Percentiles rank a stretch among this genome's conserved stretches.
phyloP scores from a whole-genome alignment of 495 filamentous ascomycete species.

The Penicillium angulare region DNA sequence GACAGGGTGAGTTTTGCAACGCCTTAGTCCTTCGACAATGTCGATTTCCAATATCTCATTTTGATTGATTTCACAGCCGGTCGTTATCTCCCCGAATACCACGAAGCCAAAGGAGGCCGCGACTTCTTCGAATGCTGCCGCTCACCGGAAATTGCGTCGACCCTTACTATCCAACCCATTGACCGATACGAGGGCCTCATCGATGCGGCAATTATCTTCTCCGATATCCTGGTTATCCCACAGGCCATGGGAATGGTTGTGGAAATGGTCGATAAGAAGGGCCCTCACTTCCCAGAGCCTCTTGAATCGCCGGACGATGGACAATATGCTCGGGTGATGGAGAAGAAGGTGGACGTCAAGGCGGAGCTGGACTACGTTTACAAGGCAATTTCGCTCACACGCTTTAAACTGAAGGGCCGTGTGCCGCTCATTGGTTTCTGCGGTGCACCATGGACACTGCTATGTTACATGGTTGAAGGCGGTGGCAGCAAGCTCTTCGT shows the following conservation, averaged over 20 bases:
- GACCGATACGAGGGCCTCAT: slow-evolving; percentile 86
- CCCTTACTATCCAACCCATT: slow-evolving; percentile 88
- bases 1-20: slow-evolving; percentile 68
- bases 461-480: slow-evolving; percentile 99
- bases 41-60: background rate
- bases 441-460: slow-evolving; percentile 91
- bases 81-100: slow-evolving; percentile 96
- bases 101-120: slow-evolving; percentile 79
- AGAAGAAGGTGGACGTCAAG: slow-evolving; percentile 76
- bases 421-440: slow-evolving; percentile 98
- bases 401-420: slow-evolving; percentile 79
- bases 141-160: slow-evolving; percentile 85
- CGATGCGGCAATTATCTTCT: slow-evolving; percentile 98
- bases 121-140: slow-evolving; percentile 99
- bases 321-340: slow-evolving; percentile 76
- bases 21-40: background rate
- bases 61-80: slow-evolving; percentile 59
- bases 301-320: slow-evolving; percentile 72
- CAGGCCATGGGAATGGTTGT: slow-evolving; percentile 97
- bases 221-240: slow-evolving; percentile 95
- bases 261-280: slow-evolving; percentile 95
- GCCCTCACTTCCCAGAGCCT: slow-evolving; percentile 88
- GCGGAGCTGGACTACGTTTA: slow-evolving; percentile 89
- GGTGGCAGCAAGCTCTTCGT: slow-evolving; percentile 92
- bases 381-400: slow-evolving; percentile 87